phyloP scores from a whole-genome alignment of 2,329 filamentous ascomycete genomes.

The Diaporthe caulivora region DNA sequence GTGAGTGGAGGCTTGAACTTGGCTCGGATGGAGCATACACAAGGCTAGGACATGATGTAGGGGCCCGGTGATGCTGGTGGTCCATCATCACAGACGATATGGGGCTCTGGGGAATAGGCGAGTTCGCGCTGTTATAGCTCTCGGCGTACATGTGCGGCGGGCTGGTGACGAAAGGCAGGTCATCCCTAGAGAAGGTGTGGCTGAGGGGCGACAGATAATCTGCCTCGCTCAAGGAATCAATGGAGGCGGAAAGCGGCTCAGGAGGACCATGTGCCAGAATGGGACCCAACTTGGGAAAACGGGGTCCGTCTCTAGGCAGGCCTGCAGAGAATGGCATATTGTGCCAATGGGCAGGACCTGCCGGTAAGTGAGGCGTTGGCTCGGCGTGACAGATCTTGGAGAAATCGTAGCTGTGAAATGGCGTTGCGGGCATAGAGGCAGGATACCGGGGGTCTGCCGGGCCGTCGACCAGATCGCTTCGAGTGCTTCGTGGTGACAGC shows the following conservation, averaged over 20 bases:
- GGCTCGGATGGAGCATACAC: slow-evolving; percentile 72
- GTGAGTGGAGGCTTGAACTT: slow-evolving; percentile 71
- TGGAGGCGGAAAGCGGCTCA: slow-evolving; percentile 65
- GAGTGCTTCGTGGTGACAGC: slow-evolving; percentile 48
- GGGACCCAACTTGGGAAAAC: slow-evolving; percentile 58
- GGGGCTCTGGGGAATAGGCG: slow-evolving; percentile 68
- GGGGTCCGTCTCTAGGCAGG: slow-evolving; percentile 54
- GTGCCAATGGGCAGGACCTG: slow-evolving; percentile 57
- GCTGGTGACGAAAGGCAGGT: slow-evolving; percentile 68
- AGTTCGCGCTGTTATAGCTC: slow-evolving; percentile 64
- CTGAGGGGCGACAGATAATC: slow-evolving; percentile 71
- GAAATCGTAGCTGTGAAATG: slow-evolving; percentile 60
- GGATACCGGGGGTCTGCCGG: slow-evolving; percentile 52
- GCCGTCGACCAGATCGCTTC: slow-evolving; percentile 53
- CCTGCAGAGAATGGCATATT: slow-evolving; percentile 61
- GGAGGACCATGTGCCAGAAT: slow-evolving; percentile 55
- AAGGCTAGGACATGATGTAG: slow-evolving; percentile 72
- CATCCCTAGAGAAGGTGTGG: slow-evolving; percentile 66
- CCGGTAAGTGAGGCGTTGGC: slow-evolving; percentile 52
- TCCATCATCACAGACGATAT: slow-evolving; percentile 67
- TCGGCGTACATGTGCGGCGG: slow-evolving; percentile 68
- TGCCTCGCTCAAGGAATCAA: slow-evolving; percentile 72
- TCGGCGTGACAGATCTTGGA: slow-evolving; percentile 64
- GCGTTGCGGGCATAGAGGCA: slow-evolving; percentile 57
- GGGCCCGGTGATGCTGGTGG: slow-evolving; percentile 59